Evolutionary conservation across 1,139 yeast genomes (phyloP).

Genomic region (Candida pseudocylindracea): DNA sequence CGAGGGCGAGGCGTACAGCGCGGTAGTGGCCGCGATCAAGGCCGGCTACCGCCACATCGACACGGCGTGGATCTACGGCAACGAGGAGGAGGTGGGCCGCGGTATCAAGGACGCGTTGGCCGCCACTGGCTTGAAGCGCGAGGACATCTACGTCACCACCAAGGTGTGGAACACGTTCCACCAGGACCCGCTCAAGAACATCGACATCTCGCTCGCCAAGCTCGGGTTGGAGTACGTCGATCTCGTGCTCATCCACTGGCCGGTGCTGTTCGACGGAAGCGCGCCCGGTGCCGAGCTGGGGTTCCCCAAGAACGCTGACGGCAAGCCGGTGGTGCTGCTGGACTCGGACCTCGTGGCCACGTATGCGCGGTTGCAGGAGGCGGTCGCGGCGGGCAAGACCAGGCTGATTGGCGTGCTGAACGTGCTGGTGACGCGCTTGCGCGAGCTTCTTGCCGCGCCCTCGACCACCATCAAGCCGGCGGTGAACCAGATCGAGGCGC

Average conservation of each 20-base stretch:
- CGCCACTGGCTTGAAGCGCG: conserved; percentile 30
- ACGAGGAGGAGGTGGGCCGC: conserved; percentile 46
- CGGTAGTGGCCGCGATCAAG: conserved; percentile 41
- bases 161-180: conserved; percentile 59
- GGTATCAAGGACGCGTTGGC: conserved; percentile 30
- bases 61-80: conserved; percentile 47
- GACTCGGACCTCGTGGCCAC: conserved; percentile 42
- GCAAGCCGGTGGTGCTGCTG: no score
- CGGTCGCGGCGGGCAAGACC: conserved; percentile 13
- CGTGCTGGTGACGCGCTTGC: conserved; percentile 29
- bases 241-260: conserved; percentile 78
- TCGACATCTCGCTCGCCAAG: conserved; percentile 38
- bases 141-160: conserved; percentile 56
- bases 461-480: conserved; percentile 30
- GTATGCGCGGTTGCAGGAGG: conserved; percentile 44
- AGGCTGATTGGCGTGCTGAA: conserved; percentile 68
- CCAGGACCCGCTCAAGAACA: conserved; percentile 30
- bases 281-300: conserved; percentile 5
- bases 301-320: conserved; percentile 1
- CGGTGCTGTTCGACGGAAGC: conserved; percentile 17
- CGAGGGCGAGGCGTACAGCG: conserved; percentile 33
- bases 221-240: conserved; percentile 68
- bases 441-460: conserved; percentile 24
- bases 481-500: conserved; percentile 45
- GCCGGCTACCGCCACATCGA: conserved; percentile 65